Evolutionary conservation across 306 rosid genomes (phyloP), one percentile per base, ranked within the genome.

Genomic region (Prunus campanulata): DNA sequence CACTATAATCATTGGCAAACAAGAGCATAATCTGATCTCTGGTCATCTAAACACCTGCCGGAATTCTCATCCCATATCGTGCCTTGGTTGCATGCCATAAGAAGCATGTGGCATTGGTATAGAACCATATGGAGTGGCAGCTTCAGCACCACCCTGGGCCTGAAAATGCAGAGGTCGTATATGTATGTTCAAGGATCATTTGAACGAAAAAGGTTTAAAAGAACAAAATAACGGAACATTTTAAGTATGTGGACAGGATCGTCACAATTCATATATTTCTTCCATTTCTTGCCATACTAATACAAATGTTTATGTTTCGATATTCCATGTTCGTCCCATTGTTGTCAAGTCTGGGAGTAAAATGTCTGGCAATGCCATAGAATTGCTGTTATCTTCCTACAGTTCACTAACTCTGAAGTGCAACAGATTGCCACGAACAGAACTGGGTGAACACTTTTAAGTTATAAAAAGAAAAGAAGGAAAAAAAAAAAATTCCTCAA

Each of bases 71-170:
- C 82, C 83, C 35, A 82, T 84, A 68, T 70, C 75, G 46, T 81
- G 82, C 18, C 89, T 44, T 54, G 69, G 87, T 62, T 83, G 90
- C 46, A 65, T 30, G 60, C 78, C 89, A 60, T 75, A 75, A 8
- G 87, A 79, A 61, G 75, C 82, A 60, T 70, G 85, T 35, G 75
- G 50, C 60, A 81, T 75, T 50, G 82, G 77, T 60, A 84, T 78
- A 69, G 88, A 70, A 14, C 72, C 84, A 72, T 80, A 78, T 16
- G 81, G 91, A 70, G 86, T 76, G 67, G 51, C 86, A 35, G 76
- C 82, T 51, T 86, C 91, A 75, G 68, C 84, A 59, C 77, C 87
- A 12, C 69, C 78, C 68, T 78, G 89, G 18, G 79, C 84, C 93
- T 87, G 90, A 79, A 59, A 60, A 84, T 49, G 18, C 9, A 80